Base-by-base conservation (phyloP, 2,329 filamentous ascomycete genomes). In the Aspergillus unguis region DNA sequence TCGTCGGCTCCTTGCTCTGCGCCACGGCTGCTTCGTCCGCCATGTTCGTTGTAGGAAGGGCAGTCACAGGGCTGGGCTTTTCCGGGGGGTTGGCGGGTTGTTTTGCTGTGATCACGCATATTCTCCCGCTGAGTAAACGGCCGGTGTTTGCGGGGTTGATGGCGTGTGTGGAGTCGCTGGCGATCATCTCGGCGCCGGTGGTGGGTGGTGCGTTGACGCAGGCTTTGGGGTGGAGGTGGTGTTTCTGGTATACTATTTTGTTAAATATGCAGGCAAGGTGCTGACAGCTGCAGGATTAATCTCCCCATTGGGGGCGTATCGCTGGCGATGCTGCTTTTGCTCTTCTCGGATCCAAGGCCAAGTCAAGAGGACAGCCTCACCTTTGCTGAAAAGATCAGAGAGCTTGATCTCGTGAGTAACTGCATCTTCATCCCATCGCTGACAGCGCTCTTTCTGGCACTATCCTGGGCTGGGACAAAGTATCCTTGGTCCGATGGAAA, bases 181-280 rank as follows among this genome's bases (percentile, higher is more conserved):
- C 64, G 1, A 58, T 58, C 3, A 57, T 70, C 31, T 31, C 54
- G 10, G 66, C 62, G 4, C 69, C 71, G 6, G 45, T 69, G 7
- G 48, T 74, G 6, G 71, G 71, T 9, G 71, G 69, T 36, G 65
- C 61, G 9, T 52, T 73, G 11, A 71, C 65, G 17, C 58, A 72
- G 41, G 59, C 60, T 6, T 42, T 70, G 1, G 58, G 54, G 17
- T 74, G 72, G 71, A 49, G 70, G 38, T 71, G 67, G 64, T 74
- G 69, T 50, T 71, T 68, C 42, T 69, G 62, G 48, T 60, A 53
- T 32, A 17, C 10, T 17, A 8, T 4, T 6, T 3, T 5, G 2
- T 6, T 27, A 17, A 28, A 29, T 5, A 44, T 10, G 11, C 11
- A 32, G 37, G 5, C 4, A 31, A 33, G n/a, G 29, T 41, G 38